Evolutionary conservation across 2,329 filamentous ascomycete genomes (phyloP).

Genomic region (Colletotrichum brevisporum): DNA sequence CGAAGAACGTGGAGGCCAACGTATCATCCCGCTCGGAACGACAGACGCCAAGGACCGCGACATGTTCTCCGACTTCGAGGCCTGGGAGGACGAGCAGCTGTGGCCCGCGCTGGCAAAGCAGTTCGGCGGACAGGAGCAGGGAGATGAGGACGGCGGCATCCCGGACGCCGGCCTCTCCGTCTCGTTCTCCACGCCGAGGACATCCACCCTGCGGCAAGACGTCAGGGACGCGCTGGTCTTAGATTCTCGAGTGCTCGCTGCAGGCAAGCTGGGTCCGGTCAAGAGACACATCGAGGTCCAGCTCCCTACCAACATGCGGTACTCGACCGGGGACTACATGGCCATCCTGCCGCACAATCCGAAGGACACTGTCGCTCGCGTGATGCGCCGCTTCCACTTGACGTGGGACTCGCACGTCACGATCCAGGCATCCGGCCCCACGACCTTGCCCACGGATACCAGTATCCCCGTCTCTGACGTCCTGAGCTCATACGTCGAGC

Average conservation of each 20-base stretch:
- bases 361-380: slow-evolving; percentile 71
- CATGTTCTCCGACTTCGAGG: slow-evolving; percentile 77
- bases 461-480: slow-evolving; percentile 75
- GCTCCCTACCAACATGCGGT: slow-evolving; percentile 75
- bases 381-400: slow-evolving; percentile 75
- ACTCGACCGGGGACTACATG: slow-evolving; percentile 83
- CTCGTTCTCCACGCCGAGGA: slow-evolving; percentile 66
- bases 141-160: slow-evolving; percentile 25
- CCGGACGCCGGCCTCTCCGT: slow-evolving; percentile 57
- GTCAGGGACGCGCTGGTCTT: slow-evolving; percentile 72
- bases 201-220: slow-evolving; percentile 71
- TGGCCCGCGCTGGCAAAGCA: slow-evolving; percentile 65
- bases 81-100: slow-evolving; percentile 73
- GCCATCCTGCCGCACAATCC: slow-evolving; percentile 81
- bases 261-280: slow-evolving; percentile 59
- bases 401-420: slow-evolving; percentile 78
- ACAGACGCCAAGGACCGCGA: slow-evolving; percentile 76
- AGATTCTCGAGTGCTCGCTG: slow-evolving; percentile 63
- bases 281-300: slow-evolving; percentile 79
- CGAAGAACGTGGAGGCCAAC: slow-evolving; percentile 50
- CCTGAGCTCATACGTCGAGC: slow-evolving; percentile 79
- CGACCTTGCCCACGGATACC: slow-evolving; percentile 67
- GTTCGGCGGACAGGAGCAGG: slow-evolving; percentile 66
- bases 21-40: slow-evolving; percentile 61
- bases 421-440: slow-evolving; percentile 66